These are phyloP conservation scores for Populus hybrid DNA, from an alignment of 441 rosid species.

Conservation along the genomic window DNA sequence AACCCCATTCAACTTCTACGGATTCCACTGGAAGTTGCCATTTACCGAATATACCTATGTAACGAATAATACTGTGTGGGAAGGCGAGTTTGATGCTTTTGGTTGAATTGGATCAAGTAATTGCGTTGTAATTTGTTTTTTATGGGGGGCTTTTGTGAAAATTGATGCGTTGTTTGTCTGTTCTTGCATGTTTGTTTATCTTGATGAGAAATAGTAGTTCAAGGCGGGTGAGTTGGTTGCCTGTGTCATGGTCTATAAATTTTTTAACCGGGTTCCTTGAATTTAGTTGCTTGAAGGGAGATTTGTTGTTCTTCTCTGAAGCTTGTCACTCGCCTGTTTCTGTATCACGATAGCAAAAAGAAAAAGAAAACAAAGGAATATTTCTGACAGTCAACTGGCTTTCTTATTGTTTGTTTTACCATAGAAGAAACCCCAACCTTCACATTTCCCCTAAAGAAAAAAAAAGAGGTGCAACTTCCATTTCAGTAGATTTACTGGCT, in stretches of 20 bases:
- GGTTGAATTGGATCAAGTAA: neutral
- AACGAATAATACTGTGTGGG: neutral
- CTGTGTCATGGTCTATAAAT: neutral
- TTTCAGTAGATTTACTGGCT: neutral
- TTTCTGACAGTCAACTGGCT: neutral
- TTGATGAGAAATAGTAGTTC: neutral
- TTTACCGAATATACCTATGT: neutral
- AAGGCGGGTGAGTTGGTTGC: neutral
- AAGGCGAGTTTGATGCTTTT: neutral
- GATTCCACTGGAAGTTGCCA: neutral
- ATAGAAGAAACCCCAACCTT: neutral
- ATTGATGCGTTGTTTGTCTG: neutral
- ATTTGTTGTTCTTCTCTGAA: neutral
- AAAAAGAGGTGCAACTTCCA: neutral
- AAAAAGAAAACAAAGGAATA: neutral
- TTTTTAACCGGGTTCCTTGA: neutral
- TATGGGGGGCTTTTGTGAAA: neutral
- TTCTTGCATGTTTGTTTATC: neutral
- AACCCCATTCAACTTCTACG: neutral
- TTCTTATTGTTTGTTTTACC: neutral
- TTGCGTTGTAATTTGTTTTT: neutral
- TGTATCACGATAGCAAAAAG: neutral
- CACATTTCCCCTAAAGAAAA: neutral
- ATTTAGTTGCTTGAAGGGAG: neutral
- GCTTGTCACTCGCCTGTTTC: neutral